Conservation (phyloP, 192 early-diverging fungal species). For the Podila verticillata region DNA sequence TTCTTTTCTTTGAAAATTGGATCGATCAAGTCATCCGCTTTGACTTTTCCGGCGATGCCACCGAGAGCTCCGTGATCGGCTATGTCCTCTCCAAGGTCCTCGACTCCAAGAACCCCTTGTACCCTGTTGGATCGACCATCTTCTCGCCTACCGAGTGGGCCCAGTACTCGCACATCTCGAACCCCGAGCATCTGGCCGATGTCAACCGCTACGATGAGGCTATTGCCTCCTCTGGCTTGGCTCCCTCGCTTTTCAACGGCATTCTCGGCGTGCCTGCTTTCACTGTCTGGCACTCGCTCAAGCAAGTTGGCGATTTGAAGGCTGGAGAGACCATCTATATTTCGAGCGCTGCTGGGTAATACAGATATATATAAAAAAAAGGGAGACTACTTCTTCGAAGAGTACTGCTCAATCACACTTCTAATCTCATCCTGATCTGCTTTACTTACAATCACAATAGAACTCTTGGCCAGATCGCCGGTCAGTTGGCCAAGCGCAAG, state of each 20-base stretch:
- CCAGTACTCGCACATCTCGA: conserved; percentile 48
- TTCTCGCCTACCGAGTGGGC: conserved; percentile 61
- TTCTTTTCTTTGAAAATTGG: background rate
- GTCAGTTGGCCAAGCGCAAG: conserved; percentile 80
- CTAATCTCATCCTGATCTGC: no score
- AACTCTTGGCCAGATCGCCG: conserved; percentile 72
- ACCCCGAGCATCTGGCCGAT: conserved; percentile 23
- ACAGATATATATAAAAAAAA: no score
- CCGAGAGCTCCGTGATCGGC: conserved; percentile 69
- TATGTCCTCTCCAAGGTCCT: conserved; percentile 70
- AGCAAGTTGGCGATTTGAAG: conserved; percentile 76
- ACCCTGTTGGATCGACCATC: conserved; percentile 67
- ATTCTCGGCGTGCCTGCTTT: conserved; percentile 17
- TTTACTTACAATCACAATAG: conserved; percentile 36
- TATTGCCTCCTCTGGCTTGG: conserved; percentile 56
- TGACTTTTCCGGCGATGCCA: background rate
- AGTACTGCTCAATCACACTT: no score
- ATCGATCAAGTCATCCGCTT: background rate
- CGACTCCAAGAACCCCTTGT: conserved; percentile 65
- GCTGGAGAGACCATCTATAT: conserved; percentile 79
- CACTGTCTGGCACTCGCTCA: conserved; percentile 52
- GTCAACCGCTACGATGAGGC: conserved; percentile 61
- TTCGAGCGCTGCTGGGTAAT: conserved; percentile 28
- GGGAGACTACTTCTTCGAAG: no score
- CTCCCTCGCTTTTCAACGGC: conserved; percentile 4